Percentiles rank a stretch among this genome's conserved stretches.
phyloP scores from a whole-genome alignment of 1,139 yeast species.

The Sugiyamaella castrensis region DNA sequence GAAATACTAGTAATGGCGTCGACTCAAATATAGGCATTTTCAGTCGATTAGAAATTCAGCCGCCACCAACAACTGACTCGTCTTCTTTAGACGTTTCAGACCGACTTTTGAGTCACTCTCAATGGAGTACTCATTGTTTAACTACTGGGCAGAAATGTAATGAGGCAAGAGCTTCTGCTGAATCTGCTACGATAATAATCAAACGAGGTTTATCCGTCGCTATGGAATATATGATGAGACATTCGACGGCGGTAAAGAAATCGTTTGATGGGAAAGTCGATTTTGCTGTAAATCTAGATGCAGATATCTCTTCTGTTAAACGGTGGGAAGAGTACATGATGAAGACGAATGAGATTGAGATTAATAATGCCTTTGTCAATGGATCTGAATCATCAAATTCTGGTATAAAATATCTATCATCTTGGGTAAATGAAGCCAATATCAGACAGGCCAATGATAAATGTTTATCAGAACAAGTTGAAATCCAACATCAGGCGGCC shows the following conservation, averaged over 20 bases:
- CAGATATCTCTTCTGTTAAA: slow-evolving; percentile 27
- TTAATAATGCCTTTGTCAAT: slow-evolving; percentile 8
- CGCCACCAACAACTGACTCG: background rate
- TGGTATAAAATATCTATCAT: slow-evolving; percentile 20
- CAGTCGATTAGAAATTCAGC: no score
- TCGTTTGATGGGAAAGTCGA: slow-evolving; percentile 29
- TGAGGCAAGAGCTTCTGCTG: background rate
- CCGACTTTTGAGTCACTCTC: slow-evolving; percentile 9
- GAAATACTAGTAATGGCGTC: background rate
- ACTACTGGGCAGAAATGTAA: slow-evolving; percentile 2
- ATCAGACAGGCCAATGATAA: slow-evolving; percentile 19
- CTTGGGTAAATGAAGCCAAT: slow-evolving; percentile 29
- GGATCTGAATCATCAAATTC: slow-evolving; percentile 15
- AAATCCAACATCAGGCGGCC: slow-evolving; percentile 17
- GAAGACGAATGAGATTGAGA: slow-evolving; percentile 14
- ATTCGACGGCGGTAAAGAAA: slow-evolving; percentile 28
- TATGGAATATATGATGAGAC: slow-evolving; percentile 31
- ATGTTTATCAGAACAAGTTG: slow-evolving; percentile 16
- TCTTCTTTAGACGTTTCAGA: background rate
- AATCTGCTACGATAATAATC: slow-evolving; percentile 23
- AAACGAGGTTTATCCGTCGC: slow-evolving; percentile 32
- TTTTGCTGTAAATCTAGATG: slow-evolving; percentile 27
- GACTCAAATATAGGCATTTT: no score
- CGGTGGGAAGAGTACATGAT: slow-evolving; percentile 26
- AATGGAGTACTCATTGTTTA: slow-evolving; percentile 15